Evolutionary conservation across 2,329 filamentous ascomycete genomes (phyloP).

Genomic region (Celoporthe dispersa): DNA sequence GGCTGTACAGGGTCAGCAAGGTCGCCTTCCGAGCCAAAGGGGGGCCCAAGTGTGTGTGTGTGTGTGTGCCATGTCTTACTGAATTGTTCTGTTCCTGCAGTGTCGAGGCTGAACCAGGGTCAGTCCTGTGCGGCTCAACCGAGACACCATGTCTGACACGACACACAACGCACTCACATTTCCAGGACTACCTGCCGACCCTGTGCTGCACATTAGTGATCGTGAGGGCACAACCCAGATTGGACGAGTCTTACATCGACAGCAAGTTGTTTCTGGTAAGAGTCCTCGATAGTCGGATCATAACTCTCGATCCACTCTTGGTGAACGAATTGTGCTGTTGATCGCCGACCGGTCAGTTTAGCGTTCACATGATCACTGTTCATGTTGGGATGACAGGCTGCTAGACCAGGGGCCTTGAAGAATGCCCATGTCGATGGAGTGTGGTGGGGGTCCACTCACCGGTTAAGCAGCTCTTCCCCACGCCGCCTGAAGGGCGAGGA

Average conservation of each 20-base stretch:
- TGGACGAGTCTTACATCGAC: slow-evolving; percentile 77
- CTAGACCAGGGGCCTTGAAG: slow-evolving; percentile 27
- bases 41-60: neutral
- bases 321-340: slow-evolving; percentile 84
- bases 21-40: neutral
- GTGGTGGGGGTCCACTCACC: slow-evolving; percentile 56
- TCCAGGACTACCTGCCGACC: slow-evolving; percentile 87
- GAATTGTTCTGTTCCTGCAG: slow-evolving; percentile 90
- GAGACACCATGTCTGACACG: slow-evolving; percentile 21
- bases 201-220: slow-evolving; percentile 52
- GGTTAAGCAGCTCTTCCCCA: slow-evolving; percentile 91
- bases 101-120: slow-evolving; percentile 69
- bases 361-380: slow-evolving; percentile 27
- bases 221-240: slow-evolving; percentile 19
- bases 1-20: slow-evolving; percentile 45
- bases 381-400: slow-evolving; percentile 23
- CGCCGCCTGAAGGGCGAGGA: slow-evolving; percentile 65
- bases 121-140: slow-evolving; percentile 22
- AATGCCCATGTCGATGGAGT: slow-evolving; percentile 28
- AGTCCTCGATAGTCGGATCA: slow-evolving; percentile 79
- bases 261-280: slow-evolving; percentile 74
- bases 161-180: slow-evolving; percentile 64
- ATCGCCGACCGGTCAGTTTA: slow-evolving; percentile 26
- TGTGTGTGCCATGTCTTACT: slow-evolving; percentile 60
- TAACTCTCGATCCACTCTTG: slow-evolving; percentile 93